Base-by-base conservation (phyloP, 495 filamentous ascomycete genomes). In the Hyphodiscus hymeniophilus region DNA sequence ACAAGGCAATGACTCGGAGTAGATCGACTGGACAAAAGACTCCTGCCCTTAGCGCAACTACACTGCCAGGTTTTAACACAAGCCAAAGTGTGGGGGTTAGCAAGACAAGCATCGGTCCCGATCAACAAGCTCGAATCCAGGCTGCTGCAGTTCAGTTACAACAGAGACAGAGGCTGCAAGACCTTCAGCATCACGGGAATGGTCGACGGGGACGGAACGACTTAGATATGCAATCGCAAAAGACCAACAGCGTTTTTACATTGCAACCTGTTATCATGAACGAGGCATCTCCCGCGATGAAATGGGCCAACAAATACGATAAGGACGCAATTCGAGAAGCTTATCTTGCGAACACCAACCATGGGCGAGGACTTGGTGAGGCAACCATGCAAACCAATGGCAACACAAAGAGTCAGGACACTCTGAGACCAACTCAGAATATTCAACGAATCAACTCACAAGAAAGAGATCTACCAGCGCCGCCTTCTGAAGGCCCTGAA, bases 281-380 rank as follows among this genome's bases (percentile, higher is more conserved):
- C 46, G 92, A 92, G 58, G 94, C 89, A 15, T 89, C 83, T 13
- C 83, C 89, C 20, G 92, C 92, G 10, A 84, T 98, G 81, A 91
- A 95, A 63, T 98, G 92, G 92, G 87, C 91, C 8, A 87, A 73
- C 60, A 82, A 81, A 47, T 92, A 89, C 54, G 91, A 98, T 59
- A 89, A 89, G 63, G 80, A 92, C 58, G 74, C 80, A 2, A 84
- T 92, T 48, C 74, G 87, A 13, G 79, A 82, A 38, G 81, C 84
- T 17, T 97, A 96, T 66, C 73, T 97, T 8, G 79, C 76, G 11
- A 73, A 94, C 58, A 65, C 63, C 21, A 80, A 74, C 51, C 80
- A 81, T 17, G 87, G 88, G 33, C 84, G 74, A 43, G 87, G 82
- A 26, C 31, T 57, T 20, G 60, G 52, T 11, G 53, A 59, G 34